These are phyloP conservation scores for Malus orientalis DNA, from an alignment of 306 rosid species.

Conservation along the genomic window DNA sequence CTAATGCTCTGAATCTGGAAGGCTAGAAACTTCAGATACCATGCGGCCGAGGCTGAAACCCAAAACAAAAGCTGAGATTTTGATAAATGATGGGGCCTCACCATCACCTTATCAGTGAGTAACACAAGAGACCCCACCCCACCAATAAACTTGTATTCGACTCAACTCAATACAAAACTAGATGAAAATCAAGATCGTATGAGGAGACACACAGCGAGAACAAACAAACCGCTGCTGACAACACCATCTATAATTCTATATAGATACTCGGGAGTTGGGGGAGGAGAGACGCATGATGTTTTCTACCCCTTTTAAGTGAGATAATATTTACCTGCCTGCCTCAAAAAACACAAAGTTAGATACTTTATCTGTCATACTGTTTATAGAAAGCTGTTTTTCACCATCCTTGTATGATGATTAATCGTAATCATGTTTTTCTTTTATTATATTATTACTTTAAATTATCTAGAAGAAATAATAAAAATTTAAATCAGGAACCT, in stretches of 20 bases:
- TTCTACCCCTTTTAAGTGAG: background rate
- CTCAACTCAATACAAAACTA: background rate
- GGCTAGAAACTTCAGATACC: background rate
- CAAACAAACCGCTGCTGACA: background rate
- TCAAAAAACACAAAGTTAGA: too few relatives aligned
- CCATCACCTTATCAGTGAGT: background rate
- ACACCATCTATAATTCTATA: background rate
- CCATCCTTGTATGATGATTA: background rate
- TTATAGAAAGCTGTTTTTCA: background rate
- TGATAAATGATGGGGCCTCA: background rate
- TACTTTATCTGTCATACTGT: too few relatives aligned
- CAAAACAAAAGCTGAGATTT: background rate
- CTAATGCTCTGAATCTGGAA: slow-evolving; percentile 1
- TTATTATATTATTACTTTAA: too few relatives aligned
- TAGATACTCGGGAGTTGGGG: background rate
- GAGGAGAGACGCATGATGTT: background rate
- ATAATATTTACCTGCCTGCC: background rate
- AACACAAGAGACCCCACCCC: background rate
- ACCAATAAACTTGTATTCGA: background rate
- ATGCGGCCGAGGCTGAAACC: background rate
- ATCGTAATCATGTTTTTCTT: too few relatives aligned
- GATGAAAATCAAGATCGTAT: background rate
- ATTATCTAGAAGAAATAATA: too few relatives aligned
- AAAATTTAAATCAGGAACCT: too few relatives aligned
- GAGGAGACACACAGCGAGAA: background rate